These are phyloP conservation scores for Penicillium pancosmium DNA, from an alignment of 495 filamentous ascomycete species.

Conservation along the genomic window DNA sequence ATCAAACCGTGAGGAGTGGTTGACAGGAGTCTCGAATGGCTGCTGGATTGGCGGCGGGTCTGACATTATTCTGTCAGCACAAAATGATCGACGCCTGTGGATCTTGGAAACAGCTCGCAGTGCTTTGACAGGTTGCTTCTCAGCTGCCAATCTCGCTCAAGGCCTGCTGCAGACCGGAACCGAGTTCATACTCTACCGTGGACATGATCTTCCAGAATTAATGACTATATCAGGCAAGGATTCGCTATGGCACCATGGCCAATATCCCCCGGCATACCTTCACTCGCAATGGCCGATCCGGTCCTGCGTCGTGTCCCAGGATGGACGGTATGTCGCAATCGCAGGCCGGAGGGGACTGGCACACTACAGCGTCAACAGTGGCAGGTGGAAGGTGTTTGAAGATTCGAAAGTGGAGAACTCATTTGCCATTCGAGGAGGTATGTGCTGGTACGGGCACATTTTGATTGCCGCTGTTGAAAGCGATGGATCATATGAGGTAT, in stretches of 20 bases:
- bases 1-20: constrained; percentile 74
- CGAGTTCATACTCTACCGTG: constrained; percentile 86
- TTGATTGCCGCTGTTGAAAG: constrained; percentile 91
- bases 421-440: constrained; percentile 89
- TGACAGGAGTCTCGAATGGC: constrained; percentile 71
- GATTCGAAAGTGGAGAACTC: constrained; percentile 81
- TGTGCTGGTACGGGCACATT: constrained; percentile 99
- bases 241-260: constrained; percentile 88
- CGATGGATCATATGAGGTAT: constrained; percentile 76
- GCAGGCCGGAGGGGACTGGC: constrained; percentile 90
- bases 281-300: constrained; percentile 91
- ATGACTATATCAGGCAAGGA: constrained; percentile 92
- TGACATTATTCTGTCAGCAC: constrained; percentile 74
- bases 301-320: constrained; percentile 79
- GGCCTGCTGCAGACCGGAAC: constrained; percentile 86
- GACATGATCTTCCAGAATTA: constrained; percentile 86
- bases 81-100: constrained; percentile 78
- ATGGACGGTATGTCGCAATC: constrained; percentile 93
- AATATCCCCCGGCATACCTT: constrained; percentile 83
- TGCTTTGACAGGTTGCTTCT: constrained; percentile 86
- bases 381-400: constrained; percentile 93
- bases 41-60: constrained; percentile 88
- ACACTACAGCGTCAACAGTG: constrained; percentile 93
- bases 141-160: constrained; percentile 82
- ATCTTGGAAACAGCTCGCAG: constrained; percentile 89